Evolutionary conservation across 2,329 filamentous ascomycete genomes (phyloP), one percentile per base, ranked within the genome.

Genomic region (Drechslera avenae): DNA sequence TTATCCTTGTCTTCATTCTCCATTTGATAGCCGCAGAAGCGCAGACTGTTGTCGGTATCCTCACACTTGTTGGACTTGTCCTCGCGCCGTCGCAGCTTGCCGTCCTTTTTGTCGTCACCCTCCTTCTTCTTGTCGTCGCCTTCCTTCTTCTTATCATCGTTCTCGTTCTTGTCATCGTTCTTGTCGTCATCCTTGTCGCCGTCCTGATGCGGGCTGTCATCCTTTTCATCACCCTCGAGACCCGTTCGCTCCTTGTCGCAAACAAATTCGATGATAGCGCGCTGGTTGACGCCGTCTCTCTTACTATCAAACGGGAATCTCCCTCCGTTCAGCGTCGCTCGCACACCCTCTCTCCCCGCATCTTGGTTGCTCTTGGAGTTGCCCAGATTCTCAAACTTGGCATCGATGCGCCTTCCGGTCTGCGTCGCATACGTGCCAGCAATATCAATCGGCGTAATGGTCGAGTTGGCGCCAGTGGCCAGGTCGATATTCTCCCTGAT

Each of bases 231-330:
- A 57, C 80, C 75, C 52, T 96, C 92, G 5, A 87, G 81, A 1
- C 92, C 92, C 7, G 86, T 86, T 60, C 83, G 81, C 2, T 87
- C 80, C 23, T 75, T 78, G 67, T 96, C 88, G 75, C 94, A 99
- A 16, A 92, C 71, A 62, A 97, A 91, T 65, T 96, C 89, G 46
- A 97, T 83, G 8, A 96, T 82, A 3, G 91, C 90, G 66, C 85
- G 86, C 72, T 95, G 89, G 52, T 83, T 78, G 21, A 63, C 68
- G 50, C 66, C 76, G 5, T 80, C 78, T 40, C 80, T 77, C 45
- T 81, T 79, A 37, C 62, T 57, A n/a, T 75, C 69, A 42, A 73
- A 69, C 0, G 76, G 75, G 39, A 81, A 80, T 39, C 77, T 73
- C 10, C 81, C 83, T 6, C 85, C 87, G 40, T 83, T 78, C 41